phyloP scores from a whole-genome alignment of 2,329 filamentous ascomycete genomes.

The Phoma sp. region DNA sequence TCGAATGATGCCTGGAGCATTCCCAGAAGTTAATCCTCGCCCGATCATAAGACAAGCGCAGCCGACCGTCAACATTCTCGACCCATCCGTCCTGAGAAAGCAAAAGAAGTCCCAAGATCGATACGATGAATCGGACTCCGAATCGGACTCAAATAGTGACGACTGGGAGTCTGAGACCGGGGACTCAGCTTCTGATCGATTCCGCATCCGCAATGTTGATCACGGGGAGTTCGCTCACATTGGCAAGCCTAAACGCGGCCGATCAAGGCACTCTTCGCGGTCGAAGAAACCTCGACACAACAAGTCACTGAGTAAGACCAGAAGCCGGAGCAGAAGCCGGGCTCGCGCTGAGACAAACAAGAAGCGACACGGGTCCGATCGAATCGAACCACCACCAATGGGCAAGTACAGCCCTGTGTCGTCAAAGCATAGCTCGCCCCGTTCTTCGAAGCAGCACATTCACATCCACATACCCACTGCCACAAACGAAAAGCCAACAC shows the following conservation, averaged over 20 bases:
- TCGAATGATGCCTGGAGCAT: constrained; percentile 24
- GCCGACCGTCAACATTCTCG: constrained; percentile 9
- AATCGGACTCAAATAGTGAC: constrained; percentile 22
- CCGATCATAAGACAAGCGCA: constrained; percentile 15
- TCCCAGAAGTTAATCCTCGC: constrained; percentile 15
- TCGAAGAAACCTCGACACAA: constrained; percentile 18
- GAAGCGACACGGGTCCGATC: constrained; percentile 17
- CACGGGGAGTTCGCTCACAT: constrained; percentile 25
- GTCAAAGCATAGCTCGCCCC: constrained; percentile 25
- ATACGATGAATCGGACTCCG: constrained; percentile 14
- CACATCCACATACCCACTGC: constrained; percentile 27
- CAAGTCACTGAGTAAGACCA: constrained; percentile 18
- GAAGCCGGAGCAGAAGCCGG: constrained; percentile 20
- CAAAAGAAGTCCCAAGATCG: constrained; percentile 24
- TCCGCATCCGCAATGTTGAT: constrained; percentile 27
- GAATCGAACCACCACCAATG: constrained; percentile 24
- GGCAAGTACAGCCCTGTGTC: constrained; percentile 25
- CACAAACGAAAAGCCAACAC: constrained; percentile 20
- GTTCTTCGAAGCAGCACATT: constrained; percentile 23
- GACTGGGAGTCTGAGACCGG: constrained; percentile 25
- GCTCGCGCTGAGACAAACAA: constrained; percentile 16
- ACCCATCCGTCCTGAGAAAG: constrained; percentile 12
- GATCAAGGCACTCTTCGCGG: constrained; percentile 17
- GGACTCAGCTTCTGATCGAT: constrained; percentile 21
- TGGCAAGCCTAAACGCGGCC: constrained; percentile 20